phyloP scores from a whole-genome alignment of 352 stramenopile species.

The Phytophthora fragariae region DNA sequence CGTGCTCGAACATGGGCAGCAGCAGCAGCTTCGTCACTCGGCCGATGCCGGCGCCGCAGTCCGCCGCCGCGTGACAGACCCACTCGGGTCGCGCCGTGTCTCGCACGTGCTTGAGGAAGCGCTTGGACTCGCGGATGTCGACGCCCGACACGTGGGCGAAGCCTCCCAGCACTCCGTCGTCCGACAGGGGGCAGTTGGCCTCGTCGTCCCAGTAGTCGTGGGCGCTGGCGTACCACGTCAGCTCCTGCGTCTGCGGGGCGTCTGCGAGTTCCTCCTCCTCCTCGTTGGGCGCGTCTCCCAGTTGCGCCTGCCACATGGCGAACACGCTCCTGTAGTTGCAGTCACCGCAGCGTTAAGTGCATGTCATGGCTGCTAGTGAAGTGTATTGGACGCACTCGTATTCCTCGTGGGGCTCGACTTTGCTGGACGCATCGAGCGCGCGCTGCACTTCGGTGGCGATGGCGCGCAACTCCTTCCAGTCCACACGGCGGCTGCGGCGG shows the following conservation, averaged over 20 bases:
- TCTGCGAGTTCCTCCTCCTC: constrained; percentile 2
- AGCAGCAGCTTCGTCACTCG: constrained; percentile 95
- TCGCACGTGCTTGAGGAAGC: constrained; percentile 58
- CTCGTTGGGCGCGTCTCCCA: constrained; percentile 45
- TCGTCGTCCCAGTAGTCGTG: constrained; percentile 90
- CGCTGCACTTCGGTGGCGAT: constrained; percentile 66
- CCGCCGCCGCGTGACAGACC: constrained; percentile 55
- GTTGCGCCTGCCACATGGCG: constrained; percentile 77
- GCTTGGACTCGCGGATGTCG: constrained; percentile 81
- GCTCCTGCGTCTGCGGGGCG: constrained; percentile 20
- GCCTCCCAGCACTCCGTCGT: constrained; percentile 95
- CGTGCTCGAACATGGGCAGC: constrained; percentile 84
- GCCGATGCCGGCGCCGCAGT: constrained; percentile 94
- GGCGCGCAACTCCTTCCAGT: constrained; percentile 63
- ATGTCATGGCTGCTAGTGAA: neutral
- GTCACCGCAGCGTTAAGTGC: neutral
- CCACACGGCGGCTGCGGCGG: constrained; percentile 42
- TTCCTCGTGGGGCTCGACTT: constrained; percentile 63
- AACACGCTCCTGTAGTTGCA: constrained; percentile 57
- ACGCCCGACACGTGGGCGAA: constrained; percentile 86
- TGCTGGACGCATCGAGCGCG: constrained; percentile 63
- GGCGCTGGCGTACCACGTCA: constrained; percentile 75
- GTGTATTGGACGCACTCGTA: constrained; percentile 54
- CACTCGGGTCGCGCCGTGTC: constrained; percentile 56
- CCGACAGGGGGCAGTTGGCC: constrained; percentile 91